Base-by-base conservation (phyloP, 306 rosid species). In the Pyrus betulifolia region DNA sequence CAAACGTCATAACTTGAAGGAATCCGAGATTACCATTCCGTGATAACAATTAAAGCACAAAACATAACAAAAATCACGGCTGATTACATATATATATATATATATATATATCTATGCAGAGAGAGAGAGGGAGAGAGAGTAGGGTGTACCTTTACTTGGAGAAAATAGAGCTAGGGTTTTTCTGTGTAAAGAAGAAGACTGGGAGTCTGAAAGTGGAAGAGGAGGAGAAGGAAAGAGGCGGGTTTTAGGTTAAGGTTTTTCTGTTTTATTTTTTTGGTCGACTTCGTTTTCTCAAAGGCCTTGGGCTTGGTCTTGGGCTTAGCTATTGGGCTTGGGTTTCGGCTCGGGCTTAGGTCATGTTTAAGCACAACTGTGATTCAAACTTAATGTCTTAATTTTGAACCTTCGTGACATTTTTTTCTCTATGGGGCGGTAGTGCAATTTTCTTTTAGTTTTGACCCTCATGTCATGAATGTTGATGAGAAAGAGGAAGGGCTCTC, bases 171-270 rank as follows among this genome's bases (percentile, higher is more conserved):
- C 64, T 70, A 22, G 62, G 63, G 19, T 45, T 71, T 30, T 71
- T n/a, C 45, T 42, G 38, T 33, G 66, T 6, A 3, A 30, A 18
- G 69, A 31, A 2, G 49, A 22, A 55, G n/a, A 22, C 31, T 3
- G 15, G 21, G 31, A 65, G n/a, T 19, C 55, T 17, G 49, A 19
- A 12, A 22, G 54, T 0, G 75, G 30, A 12, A 1, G 49, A 70
- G 18, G 63, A 25, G 17, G 74, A 30, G 45, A 4, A 61, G 52
- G 6, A 62, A 17, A 31, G 75, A 71, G 64, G 46, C 49, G 46
- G 63, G 76, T n/a, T 71, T 33, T 31, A 42, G 42, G 76, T 54
- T 12, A n/a, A 72, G 76, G 66, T 35, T 72, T 72, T 12, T 14
- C 52, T 5, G 65, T 19, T 30, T 60, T 10, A 14, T 60, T 70